Evolutionary conservation across 352 stramenopile genomes (phyloP).

Genomic region (Phytophthora sansomeana): DNA sequence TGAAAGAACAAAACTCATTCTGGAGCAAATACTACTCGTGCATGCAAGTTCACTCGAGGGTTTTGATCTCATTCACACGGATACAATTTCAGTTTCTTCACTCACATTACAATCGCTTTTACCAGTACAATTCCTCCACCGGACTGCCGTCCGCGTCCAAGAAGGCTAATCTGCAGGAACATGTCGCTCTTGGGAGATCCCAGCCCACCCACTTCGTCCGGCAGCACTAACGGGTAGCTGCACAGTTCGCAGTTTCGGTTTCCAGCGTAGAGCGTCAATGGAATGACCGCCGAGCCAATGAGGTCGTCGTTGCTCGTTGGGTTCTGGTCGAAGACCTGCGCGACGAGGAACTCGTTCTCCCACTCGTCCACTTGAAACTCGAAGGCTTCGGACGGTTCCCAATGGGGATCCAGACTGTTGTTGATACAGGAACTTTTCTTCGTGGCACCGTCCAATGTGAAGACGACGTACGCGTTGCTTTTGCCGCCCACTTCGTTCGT

Average conservation of each 20-base stretch:
- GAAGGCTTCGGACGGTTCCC: conserved; percentile 75
- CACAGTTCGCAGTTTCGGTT: conserved; percentile 69
- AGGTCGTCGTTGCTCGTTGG: conserved; percentile 60
- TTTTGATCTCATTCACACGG: no score
- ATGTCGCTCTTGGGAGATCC: conserved; percentile 68
- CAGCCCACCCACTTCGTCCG: conserved; percentile 63
- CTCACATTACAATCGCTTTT: not conserved
- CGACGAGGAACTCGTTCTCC: conserved; percentile 71
- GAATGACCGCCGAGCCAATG: conserved; percentile 77
- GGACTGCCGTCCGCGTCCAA: conserved; percentile 58
- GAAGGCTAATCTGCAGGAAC: conserved; percentile 69
- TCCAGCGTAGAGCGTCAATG: conserved; percentile 69
- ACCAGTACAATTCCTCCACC: conserved; percentile 59
- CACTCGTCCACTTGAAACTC: conserved; percentile 71
- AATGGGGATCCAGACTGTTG: conserved; percentile 73
- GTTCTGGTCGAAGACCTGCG: conserved; percentile 76
- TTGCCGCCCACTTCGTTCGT: conserved; percentile 66
- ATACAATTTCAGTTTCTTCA: no score
- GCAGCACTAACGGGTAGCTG: conserved; percentile 76
- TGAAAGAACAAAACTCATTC: no score
- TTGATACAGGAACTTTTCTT: conserved; percentile 73
- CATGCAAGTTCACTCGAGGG: no score
- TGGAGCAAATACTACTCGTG: no score
- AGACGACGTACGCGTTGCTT: conserved; percentile 77
- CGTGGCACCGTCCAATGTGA: conserved; percentile 52